phyloP scores from a whole-genome alignment of 306 rosid species.

The Acmispon strigosus region DNA sequence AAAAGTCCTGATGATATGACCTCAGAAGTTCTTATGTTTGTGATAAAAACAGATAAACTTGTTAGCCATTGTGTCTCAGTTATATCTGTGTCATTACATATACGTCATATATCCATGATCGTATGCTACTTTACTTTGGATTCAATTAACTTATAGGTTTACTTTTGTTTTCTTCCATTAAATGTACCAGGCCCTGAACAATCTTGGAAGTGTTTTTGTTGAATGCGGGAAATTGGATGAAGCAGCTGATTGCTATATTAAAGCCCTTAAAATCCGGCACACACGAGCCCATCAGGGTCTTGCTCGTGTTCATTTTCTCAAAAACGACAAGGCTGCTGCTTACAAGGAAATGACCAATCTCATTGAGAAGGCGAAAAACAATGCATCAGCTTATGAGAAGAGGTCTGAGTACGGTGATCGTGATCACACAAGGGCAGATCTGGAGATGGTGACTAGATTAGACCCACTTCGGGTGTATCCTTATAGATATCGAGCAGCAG shows the following conservation, averaged over 20 bases:
- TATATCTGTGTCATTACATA: not conserved
- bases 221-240: constrained; percentile 60
- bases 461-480: constrained; percentile 94
- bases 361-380: constrained; percentile 37
- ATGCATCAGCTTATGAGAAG: constrained; percentile 87
- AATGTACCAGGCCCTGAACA: constrained; percentile 70
- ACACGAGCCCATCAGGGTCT: constrained; percentile 96
- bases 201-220: constrained; percentile 90
- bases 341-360: constrained; percentile 81
- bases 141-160: not conserved
- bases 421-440: constrained; percentile 65
- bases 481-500: constrained; percentile 98
- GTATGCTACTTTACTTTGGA: not conserved
- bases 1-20: no score
- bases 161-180: constrained; percentile 11
- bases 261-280: constrained; percentile 83
- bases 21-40: no score
- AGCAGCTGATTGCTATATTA: constrained; percentile 86
- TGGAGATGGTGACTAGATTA: constrained; percentile 74
- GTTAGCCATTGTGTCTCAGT: not conserved
- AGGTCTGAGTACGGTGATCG: constrained; percentile 91
- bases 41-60: not conserved
- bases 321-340: constrained; percentile 58
- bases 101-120: not conserved
- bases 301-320: constrained; percentile 81